Base-by-base conservation (phyloP, 2,329 filamentous ascomycete species). In the Diplodia seriata region DNA sequence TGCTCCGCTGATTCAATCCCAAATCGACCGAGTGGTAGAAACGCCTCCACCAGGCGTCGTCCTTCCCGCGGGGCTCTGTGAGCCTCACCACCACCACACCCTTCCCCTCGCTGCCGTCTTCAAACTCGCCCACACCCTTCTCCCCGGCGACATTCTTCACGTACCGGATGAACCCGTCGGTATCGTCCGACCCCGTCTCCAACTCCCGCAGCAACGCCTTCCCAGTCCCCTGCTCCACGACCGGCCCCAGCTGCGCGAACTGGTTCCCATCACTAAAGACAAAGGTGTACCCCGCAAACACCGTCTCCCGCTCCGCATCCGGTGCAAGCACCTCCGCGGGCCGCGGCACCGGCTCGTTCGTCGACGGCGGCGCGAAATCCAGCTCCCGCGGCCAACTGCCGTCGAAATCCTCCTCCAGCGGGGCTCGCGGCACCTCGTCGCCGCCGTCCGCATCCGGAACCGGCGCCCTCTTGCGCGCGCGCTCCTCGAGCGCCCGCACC, bases 231-330 rank as follows among this genome's bases (percentile, higher is more conserved):
- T 89, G 89, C 0, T 89, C 90, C 69, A 99, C 90, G 0, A 90
- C 89, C 0, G 89, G 87, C 53, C 91, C 81, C 4, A 99, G 82
- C 70, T 86, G 92, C 8, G 92, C 87, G 76, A 89, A 93, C 76
- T 98, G 94, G 2, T 82, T 82, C 65, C 86, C 79, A 66, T 94
- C 89, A 71, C 94, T 90, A 74, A 98, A 97, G 3, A 99, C 84
- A 74, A 98, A 97, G 0, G 90, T 94, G 74, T 94, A 95, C 2
- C 91, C 92, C 12, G 91, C 87, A 72, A 99, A 98, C 0, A 99
- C 84, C 33, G 89, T 87, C 8, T 82, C 81, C 23, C 95, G 86
- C 18, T 81, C 79, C 0, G 83, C 71, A 70, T 94, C 87, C 0
- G 95, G 94, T 8, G 85, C 83, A 75, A 97, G 94, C 14, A 88